phyloP scores from a whole-genome alignment of 306 rosid species.

The Luffa acutangula region DNA sequence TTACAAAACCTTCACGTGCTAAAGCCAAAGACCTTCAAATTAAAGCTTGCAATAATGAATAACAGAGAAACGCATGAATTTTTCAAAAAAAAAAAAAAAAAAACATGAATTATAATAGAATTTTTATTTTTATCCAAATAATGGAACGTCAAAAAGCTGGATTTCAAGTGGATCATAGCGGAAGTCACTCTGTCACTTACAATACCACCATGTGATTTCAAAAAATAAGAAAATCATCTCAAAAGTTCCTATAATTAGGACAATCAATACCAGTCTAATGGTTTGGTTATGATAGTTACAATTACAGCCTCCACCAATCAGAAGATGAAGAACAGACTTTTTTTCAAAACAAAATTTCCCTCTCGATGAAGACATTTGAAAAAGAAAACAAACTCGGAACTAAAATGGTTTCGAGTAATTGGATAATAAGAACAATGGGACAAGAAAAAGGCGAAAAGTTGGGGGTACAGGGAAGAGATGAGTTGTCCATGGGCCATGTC shows the following conservation, averaged over 20 bases:
- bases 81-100: too few relatives aligned
- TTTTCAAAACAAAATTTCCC: not conserved
- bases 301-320: not conserved
- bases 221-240: too few relatives aligned
- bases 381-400: not conserved
- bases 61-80: not conserved
- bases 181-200: too few relatives aligned
- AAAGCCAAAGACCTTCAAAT: not conserved
- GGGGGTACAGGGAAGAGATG: not conserved
- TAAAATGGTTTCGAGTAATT: not conserved
- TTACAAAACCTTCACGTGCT: not conserved
- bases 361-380: not conserved
- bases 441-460: not conserved
- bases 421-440: not conserved
- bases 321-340: not conserved
- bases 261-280: not conserved
- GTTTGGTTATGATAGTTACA: not conserved
- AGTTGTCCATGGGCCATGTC: constrained; percentile 8
- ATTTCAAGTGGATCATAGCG: too few relatives aligned
- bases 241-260: not conserved
- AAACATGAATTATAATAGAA: too few relatives aligned
- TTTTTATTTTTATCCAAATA: too few relatives aligned
- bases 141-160: too few relatives aligned
- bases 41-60: not conserved
- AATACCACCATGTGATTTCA: too few relatives aligned